Conservation (phyloP, 495 filamentous ascomycete genomes). For the Wilcoxina mikolae region DNA sequence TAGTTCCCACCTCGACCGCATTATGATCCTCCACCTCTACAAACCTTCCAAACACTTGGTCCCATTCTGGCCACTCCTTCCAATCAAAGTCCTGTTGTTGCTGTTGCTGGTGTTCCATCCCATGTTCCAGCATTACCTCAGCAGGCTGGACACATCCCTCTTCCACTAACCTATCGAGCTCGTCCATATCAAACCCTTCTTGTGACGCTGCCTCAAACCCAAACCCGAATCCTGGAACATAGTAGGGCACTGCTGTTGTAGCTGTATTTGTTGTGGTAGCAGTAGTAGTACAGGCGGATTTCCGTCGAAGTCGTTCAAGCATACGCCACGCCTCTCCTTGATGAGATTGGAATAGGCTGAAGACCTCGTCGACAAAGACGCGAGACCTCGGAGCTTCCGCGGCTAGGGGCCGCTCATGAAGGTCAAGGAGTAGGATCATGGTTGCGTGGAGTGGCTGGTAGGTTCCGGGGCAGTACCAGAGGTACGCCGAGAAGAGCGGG, state of each 20-base stretch:
- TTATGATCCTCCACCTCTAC: constrained; percentile 15
- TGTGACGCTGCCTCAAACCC: background rate
- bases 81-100: no score
- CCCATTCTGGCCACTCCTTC: constrained; percentile 27
- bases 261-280: background rate
- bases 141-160: background rate
- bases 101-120: background rate
- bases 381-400: constrained; percentile 37
- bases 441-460: constrained; percentile 44
- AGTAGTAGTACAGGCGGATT: constrained; percentile 16
- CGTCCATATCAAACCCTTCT: background rate
- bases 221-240: background rate
- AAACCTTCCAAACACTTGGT: constrained; percentile 26
- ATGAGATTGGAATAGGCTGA: constrained; percentile 39
- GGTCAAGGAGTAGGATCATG: constrained; percentile 45
- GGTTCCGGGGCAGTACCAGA: constrained; percentile 46
- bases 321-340: constrained; percentile 43
- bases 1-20: no score
- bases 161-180: background rate
- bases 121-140: background rate
- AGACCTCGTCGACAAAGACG: constrained; percentile 39
- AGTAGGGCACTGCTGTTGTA: background rate
- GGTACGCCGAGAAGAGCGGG: constrained; percentile 41
- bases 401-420: constrained; percentile 39
- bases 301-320: constrained; percentile 39